A percentile compares a stretch with the other conserved stretches of the same genome.
phyloP scores from a whole-genome alignment of 495 filamentous ascomycete genomes.

The Hypoxylon crocopeplum region DNA sequence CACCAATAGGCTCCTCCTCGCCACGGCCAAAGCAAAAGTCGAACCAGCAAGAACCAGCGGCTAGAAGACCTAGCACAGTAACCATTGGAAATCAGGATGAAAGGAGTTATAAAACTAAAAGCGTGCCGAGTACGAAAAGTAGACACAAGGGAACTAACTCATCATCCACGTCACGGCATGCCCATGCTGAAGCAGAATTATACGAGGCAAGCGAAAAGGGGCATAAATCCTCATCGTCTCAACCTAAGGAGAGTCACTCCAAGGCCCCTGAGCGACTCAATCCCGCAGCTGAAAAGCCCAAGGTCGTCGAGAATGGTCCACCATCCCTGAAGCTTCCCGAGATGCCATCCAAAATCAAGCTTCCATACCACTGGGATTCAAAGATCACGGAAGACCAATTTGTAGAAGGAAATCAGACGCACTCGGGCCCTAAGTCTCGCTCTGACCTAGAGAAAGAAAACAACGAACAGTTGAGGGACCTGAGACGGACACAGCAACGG shows the following conservation, averaged over 20 bases:
- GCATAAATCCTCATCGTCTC: no score
- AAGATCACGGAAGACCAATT: background rate
- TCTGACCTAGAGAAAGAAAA: no score
- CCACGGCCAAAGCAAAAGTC: background rate
- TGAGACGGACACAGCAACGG: no score
- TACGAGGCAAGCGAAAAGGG: background rate
- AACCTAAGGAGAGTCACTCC: no score
- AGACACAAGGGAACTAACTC: background rate
- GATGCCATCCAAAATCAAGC: background rate
- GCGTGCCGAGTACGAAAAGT: no score
- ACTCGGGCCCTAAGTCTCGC: no score
- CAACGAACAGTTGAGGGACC: no score
- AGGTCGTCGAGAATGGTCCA: background rate
- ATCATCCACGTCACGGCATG: background rate
- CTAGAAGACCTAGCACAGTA: background rate
- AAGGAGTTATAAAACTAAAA: no score
- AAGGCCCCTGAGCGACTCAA: background rate
- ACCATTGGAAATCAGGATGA: no score
- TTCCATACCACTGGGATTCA: background rate
- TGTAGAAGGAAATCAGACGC: no score
- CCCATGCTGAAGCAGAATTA: background rate
- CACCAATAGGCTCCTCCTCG: background rate
- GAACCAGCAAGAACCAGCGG: background rate
- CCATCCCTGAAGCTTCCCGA: background rate
- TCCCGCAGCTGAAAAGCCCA: no score